Evolutionary conservation across 306 rosid genomes (phyloP), one percentile per base, ranked within the genome.

Genomic region (Citrullus mucosospermus): DNA sequence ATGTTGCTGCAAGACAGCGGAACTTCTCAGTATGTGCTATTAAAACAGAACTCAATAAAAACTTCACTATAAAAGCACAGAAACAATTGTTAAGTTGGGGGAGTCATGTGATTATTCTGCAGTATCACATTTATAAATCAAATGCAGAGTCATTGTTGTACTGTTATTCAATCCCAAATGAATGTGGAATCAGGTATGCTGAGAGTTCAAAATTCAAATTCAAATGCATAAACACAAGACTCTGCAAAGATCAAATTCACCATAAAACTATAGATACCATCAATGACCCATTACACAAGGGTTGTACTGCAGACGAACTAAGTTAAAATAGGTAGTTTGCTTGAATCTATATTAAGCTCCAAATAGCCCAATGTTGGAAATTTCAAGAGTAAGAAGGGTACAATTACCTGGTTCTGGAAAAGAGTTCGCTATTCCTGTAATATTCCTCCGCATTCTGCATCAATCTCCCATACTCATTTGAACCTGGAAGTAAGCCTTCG

Each of bases 361-460:
- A 67, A 66, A 18, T 66, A 20, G 5, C 75, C 76, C 9, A 48
- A 9, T 8, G 32, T 14, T 25, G 53, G 38, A 48, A 46, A 28
- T 48, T 17, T 30, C 38, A 46, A 48, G 15, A 25, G 36, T 25
- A 43, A 48, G 59, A 50, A 63, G 44, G 28, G 43, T 48, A 72
- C 1, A 72, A 72, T 9, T 59, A 90, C 98, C 97, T 90, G 66
- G 81, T 84, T 78, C 84, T 88, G 43, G 88, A 82, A 80, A 85
- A 88, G 58, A 83, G 81, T 84, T 88, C 87, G 84, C 92, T 89
- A 65, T 68, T 86, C 77, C 69, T 82, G 75, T 82, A 92, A 82
- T 92, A 88, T 87, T 86, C 92, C 81, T 91, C 88, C 8, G 97
- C 99, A 82, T 84, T 91, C 60, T 87, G 89, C 92, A 90, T 80